phyloP scores from a whole-genome alignment of 495 filamentous ascomycete genomes.

The Polyplosphaeria fusca region DNA sequence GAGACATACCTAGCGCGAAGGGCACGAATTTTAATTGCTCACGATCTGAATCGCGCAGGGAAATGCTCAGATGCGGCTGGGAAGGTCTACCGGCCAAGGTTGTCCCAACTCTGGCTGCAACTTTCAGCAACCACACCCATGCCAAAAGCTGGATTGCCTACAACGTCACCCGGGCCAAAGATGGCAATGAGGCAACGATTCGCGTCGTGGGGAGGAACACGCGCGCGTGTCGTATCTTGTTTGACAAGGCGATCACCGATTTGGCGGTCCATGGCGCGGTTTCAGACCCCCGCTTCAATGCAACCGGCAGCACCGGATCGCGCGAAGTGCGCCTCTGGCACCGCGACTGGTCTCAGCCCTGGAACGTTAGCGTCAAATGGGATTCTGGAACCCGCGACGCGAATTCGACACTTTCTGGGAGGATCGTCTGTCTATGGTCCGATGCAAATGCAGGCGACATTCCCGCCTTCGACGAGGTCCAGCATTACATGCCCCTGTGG shows the following conservation, averaged over 20 bases:
- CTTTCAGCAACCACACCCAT: constrained; percentile 25
- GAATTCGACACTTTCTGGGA: constrained; percentile 58
- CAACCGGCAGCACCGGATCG: constrained; percentile 51
- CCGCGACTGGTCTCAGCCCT: constrained; percentile 67
- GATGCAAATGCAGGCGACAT: constrained; percentile 77
- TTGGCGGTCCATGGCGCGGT: constrained; percentile 60
- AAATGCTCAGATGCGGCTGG: constrained; percentile 67
- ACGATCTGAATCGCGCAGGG: constrained; percentile 37
- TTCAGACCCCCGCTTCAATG: constrained; percentile 54
- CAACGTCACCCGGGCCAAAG: constrained; percentile 50
- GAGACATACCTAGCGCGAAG: constrained; percentile 65
- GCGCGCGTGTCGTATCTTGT: constrained; percentile 65
- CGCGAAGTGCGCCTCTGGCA: constrained; percentile 67
- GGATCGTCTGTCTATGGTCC: constrained; percentile 80
- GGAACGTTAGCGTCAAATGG: constrained; percentile 77
- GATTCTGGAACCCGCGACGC: constrained; percentile 37
- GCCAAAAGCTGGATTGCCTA: constrained; percentile 56
- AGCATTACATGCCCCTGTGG: constrained; percentile 74
- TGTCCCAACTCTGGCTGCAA: constrained; percentile 35
- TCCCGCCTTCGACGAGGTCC: constrained; percentile 80
- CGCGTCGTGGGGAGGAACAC: constrained; percentile 62
- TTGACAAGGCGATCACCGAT: constrained; percentile 58
- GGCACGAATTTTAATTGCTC: constrained; percentile 59
- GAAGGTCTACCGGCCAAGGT: constrained; percentile 49
- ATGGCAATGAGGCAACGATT: constrained; percentile 50